Percentiles rank a stretch among this genome's conserved stretches.
Conservation (phyloP, 306 rosid genomes). For the Quercus dentata region DNA sequence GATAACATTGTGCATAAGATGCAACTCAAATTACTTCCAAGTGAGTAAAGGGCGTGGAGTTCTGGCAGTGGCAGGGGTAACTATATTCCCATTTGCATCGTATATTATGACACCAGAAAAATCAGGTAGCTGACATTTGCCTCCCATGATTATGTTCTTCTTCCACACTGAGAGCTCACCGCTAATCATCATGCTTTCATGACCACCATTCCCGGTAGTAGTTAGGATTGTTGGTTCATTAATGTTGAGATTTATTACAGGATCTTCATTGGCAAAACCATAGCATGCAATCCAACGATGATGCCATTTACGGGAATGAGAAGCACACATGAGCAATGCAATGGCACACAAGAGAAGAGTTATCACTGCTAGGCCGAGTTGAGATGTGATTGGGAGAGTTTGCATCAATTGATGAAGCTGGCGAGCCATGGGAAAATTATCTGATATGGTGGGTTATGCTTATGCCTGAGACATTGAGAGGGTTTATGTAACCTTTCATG, state of each 20-base stretch:
- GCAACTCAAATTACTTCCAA: constrained; percentile 44
- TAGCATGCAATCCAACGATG: constrained; percentile 46
- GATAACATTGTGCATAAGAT: not conserved
- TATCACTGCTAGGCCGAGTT: constrained; percentile 34
- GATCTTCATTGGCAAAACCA: constrained; percentile 32
- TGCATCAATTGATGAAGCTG: constrained; percentile 32
- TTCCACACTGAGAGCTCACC: constrained; percentile 62
- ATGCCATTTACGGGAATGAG: constrained; percentile 54
- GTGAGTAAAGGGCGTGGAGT: constrained; percentile 51
- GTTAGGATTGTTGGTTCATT: constrained; percentile 23
- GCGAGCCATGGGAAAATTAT: constrained; percentile 53
- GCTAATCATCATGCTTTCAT: not conserved
- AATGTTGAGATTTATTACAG: constrained; percentile 40
- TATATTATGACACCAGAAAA: constrained; percentile 90
- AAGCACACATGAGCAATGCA: constrained; percentile 79
- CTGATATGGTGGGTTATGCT: constrained; percentile 18
- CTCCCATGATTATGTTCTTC: constrained; percentile 92
- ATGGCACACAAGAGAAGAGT: constrained; percentile 53
- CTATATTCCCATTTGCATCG: constrained; percentile 54
- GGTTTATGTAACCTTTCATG: constrained; percentile 14
- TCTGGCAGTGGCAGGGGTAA: constrained; percentile 52
- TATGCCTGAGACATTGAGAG: constrained; percentile 11
- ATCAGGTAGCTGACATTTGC: constrained; percentile 87
- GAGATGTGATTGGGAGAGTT: constrained; percentile 32
- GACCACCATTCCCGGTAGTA: not conserved